phyloP scores from a whole-genome alignment of 2,329 filamentous ascomycete genomes.

The Gyromitra esculenta region DNA sequence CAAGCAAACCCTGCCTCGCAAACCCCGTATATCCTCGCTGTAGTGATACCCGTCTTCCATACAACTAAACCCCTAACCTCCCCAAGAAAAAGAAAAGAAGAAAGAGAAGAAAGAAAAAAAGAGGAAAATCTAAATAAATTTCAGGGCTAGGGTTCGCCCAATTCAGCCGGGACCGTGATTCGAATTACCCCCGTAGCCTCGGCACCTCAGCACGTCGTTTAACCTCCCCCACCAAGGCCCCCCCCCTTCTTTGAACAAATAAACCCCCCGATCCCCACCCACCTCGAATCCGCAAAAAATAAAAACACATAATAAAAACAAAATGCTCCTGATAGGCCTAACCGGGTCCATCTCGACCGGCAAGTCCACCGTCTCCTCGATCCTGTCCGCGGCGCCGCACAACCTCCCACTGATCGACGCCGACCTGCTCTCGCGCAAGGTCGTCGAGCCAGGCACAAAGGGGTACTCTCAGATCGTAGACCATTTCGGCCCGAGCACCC shows the following conservation, averaged over 20 bases:
- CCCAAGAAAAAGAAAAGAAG: too few relatives aligned
- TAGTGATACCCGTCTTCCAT: neutral
- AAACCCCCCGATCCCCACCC: neutral
- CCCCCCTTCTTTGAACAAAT: too few relatives aligned
- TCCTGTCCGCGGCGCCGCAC: slow-evolving; percentile 83
- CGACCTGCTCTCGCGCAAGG: slow-evolving; percentile 88
- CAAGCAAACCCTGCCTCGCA: neutral
- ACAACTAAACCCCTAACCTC: neutral
- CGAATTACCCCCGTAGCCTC: neutral
- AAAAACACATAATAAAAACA: too few relatives aligned
- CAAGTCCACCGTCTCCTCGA: slow-evolving; percentile 91
- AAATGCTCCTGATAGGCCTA: slow-evolving; percentile 92
- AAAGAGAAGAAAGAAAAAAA: too few relatives aligned
- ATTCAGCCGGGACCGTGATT: neutral
- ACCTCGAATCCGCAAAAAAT: neutral
- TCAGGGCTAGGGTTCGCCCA: neutral
- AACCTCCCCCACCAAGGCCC: neutral
- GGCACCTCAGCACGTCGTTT: neutral
- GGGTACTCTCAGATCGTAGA: slow-evolving; percentile 84
- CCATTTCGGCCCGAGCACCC: slow-evolving; percentile 83
- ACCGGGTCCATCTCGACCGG: slow-evolving; percentile 98
- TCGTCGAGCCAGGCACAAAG: slow-evolving; percentile 88
- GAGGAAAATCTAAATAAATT: neutral
- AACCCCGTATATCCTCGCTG: too few relatives aligned
- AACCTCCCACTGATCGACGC: slow-evolving; percentile 92